Conservation (phyloP, 495 filamentous ascomycete species). For the Aspergillus cristatus region DNA sequence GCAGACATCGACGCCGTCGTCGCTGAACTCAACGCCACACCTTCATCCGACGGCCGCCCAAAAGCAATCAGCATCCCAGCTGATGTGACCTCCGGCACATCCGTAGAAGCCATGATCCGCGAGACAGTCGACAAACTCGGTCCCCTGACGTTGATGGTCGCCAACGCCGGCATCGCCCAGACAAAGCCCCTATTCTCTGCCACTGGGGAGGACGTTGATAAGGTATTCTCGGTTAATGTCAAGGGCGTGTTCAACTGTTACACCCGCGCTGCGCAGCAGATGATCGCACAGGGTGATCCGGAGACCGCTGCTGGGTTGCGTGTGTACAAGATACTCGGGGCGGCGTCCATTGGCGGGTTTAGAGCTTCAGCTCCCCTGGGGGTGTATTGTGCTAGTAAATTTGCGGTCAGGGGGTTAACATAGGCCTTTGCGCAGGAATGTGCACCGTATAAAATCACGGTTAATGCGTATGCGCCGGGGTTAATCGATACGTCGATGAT, state of each 20-base stretch:
- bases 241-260: constrained; percentile 61
- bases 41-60: constrained; percentile 32
- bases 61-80: constrained; percentile 29
- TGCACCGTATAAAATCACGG: constrained; percentile 49
- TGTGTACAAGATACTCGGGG: constrained; percentile 46
- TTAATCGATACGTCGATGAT: constrained; percentile 55
- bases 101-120: constrained; percentile 42
- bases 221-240: constrained; percentile 48
- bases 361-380: constrained; percentile 42
- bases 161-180: constrained; percentile 54
- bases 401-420: constrained; percentile 49
- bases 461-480: constrained; percentile 53
- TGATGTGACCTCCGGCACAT: constrained; percentile 42
- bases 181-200: constrained; percentile 54
- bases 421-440: constrained; percentile 51
- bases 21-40: constrained; percentile 32
- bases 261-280: constrained; percentile 55
- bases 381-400: constrained; percentile 51
- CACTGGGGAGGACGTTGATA: constrained; percentile 44
- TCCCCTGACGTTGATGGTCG: constrained; percentile 29
- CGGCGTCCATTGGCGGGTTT: constrained; percentile 47
- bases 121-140: constrained; percentile 39
- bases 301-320: constrained; percentile 20
- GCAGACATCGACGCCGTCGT: constrained; percentile 38
- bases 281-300: constrained; percentile 33